A percentile compares a stretch with the other conserved stretches of the same genome.
These are phyloP conservation scores for Salicornia ramosissima DNA, from an alignment of 148 eudicot genomes.

Conservation along the genomic window DNA sequence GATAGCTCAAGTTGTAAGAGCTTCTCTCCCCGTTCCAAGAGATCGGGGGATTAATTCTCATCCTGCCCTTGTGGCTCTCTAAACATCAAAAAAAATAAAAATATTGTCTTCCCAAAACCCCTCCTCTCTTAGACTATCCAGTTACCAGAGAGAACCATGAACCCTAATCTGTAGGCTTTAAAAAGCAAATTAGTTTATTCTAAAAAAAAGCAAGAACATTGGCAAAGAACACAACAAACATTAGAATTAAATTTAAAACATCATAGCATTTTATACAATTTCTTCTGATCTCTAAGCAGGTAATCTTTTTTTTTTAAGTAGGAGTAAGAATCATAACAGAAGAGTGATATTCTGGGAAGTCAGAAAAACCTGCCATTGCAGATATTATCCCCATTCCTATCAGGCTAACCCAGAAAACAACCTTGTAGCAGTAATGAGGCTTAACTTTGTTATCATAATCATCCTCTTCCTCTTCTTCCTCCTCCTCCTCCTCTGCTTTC, in stretches of 20 bases:
- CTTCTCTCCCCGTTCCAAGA: too few species aligned
- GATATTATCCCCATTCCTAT: slow-evolving; percentile 6
- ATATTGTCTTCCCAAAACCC: too few species aligned
- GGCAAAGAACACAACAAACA: neutral
- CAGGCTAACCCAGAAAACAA: slow-evolving; percentile 12
- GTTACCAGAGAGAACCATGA: too few species aligned
- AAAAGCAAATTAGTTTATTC: too few species aligned
- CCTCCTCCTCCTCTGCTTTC: neutral
- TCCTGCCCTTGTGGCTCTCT: too few species aligned
- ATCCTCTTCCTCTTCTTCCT: neutral
- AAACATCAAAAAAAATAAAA: too few species aligned
- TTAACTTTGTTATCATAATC: neutral
- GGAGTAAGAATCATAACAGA: slow-evolving; percentile 21
- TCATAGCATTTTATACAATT: neutral
- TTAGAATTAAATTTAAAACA: neutral
- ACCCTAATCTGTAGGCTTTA: too few species aligned
- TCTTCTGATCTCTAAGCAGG: neutral
- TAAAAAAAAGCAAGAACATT: too few species aligned
- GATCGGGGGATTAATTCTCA: too few species aligned
- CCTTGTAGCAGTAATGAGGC: slow-evolving; percentile 5
- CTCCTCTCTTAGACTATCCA: too few species aligned
- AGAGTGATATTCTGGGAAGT: slow-evolving; percentile 14
- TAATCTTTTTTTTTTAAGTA: slow-evolving; percentile 13
- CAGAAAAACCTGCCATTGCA: slow-evolving; percentile 7
- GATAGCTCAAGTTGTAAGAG: too few species aligned